These are phyloP conservation scores for Lepidium sativum DNA, from an alignment of 345 rosid species.

Conservation along the genomic window DNA sequence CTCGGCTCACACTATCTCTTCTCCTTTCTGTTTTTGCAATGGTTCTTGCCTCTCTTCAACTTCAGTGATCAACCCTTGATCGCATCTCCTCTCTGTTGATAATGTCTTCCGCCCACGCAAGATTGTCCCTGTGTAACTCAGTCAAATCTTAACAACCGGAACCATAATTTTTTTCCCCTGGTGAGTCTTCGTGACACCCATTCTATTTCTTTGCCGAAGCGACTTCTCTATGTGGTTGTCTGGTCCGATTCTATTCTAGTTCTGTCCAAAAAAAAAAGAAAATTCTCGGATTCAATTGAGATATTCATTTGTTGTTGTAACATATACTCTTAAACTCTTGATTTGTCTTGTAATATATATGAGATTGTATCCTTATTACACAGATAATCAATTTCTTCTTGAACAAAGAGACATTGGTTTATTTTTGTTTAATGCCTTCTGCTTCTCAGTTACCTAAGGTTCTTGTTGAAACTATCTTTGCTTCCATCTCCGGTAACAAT, in stretches of 20 bases:
- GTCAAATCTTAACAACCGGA: conserved; percentile 11
- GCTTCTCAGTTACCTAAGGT: not conserved
- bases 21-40: conserved; percentile 36
- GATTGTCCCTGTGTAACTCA: not conserved
- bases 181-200: not conserved
- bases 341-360: conserved; percentile 9
- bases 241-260: conserved; percentile 15
- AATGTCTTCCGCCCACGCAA: not conserved
- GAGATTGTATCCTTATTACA: conserved; percentile 9
- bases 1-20: conserved; percentile 27
- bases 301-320: conserved; percentile 25
- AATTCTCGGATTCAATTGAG: conserved; percentile 12
- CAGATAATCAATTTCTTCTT: not conserved
- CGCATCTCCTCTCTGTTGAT: conserved; percentile 4
- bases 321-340: conserved; percentile 12
- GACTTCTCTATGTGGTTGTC: not conserved
- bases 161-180: not conserved
- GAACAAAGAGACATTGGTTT: not conserved
- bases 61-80: conserved; percentile 22
- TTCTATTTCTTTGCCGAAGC: conserved; percentile 1
- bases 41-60: conserved; percentile 31
- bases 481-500: conserved; percentile 38
- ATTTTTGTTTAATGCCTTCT: not conserved
- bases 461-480: conserved; percentile 2
- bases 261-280: conserved; percentile 4